These are phyloP conservation scores for Fusarium goolgardi DNA, from an alignment of 2,329 filamentous ascomycete species.

Conservation along the genomic window DNA sequence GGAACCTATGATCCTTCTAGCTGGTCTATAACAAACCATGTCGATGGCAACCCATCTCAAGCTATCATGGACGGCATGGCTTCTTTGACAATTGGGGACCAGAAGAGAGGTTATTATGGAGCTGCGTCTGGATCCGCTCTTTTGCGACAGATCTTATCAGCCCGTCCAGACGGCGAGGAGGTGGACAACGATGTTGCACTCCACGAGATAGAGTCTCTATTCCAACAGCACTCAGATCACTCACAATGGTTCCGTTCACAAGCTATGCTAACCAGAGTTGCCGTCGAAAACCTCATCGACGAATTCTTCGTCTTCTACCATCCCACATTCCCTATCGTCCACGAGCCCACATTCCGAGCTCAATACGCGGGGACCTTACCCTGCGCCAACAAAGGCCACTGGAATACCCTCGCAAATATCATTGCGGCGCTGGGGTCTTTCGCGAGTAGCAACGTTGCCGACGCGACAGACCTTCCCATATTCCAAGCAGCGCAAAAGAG, in stretches of 20 bases:
- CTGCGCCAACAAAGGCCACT: slow-evolving; percentile 24
- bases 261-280: slow-evolving; percentile 33
- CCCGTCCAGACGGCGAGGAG: slow-evolving; percentile 28
- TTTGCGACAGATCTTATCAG: slow-evolving; percentile 31
- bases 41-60: slow-evolving; percentile 25
- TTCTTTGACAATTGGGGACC: slow-evolving; percentile 26
- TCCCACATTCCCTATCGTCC: slow-evolving; percentile 23
- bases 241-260: slow-evolving; percentile 35
- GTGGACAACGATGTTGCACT: slow-evolving; percentile 27
- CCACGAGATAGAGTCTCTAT: slow-evolving; percentile 29
- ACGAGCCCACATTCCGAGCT: slow-evolving; percentile 33
- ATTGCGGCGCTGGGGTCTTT: slow-evolving; percentile 25
- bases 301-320: slow-evolving; percentile 30
- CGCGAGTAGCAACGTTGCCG: slow-evolving; percentile 12
- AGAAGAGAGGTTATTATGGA: slow-evolving; percentile 32
- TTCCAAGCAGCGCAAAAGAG: slow-evolving; percentile 29
- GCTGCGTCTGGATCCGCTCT: slow-evolving; percentile 32
- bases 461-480: slow-evolving; percentile 16
- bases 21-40: slow-evolving; percentile 23
- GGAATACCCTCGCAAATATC: slow-evolving; percentile 25
- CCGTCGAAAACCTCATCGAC: slow-evolving; percentile 28
- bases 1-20: slow-evolving; percentile 23
- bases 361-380: slow-evolving; percentile 22
- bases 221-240: slow-evolving; percentile 30
- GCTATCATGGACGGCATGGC: slow-evolving; percentile 37